These are phyloP conservation scores for Sclerotinia borealis DNA, from an alignment of 2,329 filamentous ascomycete genomes.

Conservation along the genomic window DNA sequence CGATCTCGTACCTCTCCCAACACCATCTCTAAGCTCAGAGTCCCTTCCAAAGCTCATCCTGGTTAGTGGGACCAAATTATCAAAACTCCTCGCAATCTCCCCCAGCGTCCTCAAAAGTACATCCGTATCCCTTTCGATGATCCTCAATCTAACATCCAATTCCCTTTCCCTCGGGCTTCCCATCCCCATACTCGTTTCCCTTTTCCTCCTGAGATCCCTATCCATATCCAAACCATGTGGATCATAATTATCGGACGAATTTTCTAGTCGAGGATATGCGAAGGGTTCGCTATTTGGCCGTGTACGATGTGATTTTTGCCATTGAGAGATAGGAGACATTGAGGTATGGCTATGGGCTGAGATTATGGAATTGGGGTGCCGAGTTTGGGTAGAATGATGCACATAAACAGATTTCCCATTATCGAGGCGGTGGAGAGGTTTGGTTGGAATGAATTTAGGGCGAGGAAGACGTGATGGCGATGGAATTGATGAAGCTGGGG, in stretches of 20 bases:
- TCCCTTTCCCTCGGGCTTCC: constrained; percentile 19
- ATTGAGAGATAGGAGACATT: not conserved
- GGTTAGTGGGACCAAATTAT: not conserved
- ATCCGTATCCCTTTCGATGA: constrained; percentile 26
- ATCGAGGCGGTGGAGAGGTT: not conserved
- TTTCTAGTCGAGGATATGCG: not conserved
- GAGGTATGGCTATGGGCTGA: too few relatives aligned
- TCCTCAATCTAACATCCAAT: constrained; percentile 20
- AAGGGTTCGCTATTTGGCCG: not conserved
- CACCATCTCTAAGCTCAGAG: not conserved
- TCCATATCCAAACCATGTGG: not conserved
- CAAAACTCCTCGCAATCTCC: constrained; percentile 16
- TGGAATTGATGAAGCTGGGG: not conserved
- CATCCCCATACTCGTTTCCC: constrained; percentile 9
- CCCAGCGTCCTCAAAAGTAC: constrained; percentile 21
- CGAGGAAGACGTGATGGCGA: not conserved
- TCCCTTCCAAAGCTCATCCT: not conserved
- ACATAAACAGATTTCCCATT: not conserved
- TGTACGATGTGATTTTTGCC: not conserved
- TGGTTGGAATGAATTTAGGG: not conserved
- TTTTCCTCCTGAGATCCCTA: not conserved
- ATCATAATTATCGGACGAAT: too few relatives aligned
- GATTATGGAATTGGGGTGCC: too few relatives aligned
- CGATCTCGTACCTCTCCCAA: not conserved
- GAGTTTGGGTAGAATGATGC: not conserved